Conservation (phyloP, 2,329 filamentous ascomycete species). For the Cytospora schulzeri region DNA sequence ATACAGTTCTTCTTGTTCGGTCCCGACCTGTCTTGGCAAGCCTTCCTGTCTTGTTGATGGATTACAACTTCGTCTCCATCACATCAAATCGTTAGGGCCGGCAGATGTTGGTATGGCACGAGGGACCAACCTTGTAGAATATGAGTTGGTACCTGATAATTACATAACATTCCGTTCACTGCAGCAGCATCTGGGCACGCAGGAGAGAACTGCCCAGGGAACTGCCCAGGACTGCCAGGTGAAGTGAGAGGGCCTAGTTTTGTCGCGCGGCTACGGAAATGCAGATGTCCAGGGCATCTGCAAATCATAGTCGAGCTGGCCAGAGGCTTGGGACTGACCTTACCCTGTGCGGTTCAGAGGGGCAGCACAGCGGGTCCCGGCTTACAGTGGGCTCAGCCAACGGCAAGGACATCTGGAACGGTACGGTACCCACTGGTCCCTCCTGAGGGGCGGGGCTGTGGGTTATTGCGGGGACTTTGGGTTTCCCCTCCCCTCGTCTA, state of each 20-base stretch:
- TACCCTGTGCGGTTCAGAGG: conserved; percentile 8
- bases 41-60: background rate
- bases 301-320: conserved; percentile 22
- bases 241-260: background rate
- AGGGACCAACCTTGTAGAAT: background rate
- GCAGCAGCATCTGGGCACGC: background rate
- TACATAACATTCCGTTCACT: background rate
- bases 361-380: background rate
- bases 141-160: background rate
- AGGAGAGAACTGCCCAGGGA: background rate
- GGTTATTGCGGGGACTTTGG: background rate
- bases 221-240: too few relatives aligned
- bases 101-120: background rate
- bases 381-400: conserved; percentile 6
- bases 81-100: background rate
- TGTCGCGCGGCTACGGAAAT: conserved; percentile 25
- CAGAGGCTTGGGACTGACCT: conserved; percentile 19
- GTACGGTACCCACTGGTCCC: background rate
- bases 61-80: background rate
- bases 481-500: background rate
- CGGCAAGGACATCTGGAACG: background rate
- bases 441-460: background rate
- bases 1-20: too few relatives aligned
- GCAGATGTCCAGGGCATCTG: conserved; percentile 7
- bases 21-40: too few relatives aligned